Conservation (phyloP, 2,329 filamentous ascomycete genomes). For the Aureobasidium sp. region DNA sequence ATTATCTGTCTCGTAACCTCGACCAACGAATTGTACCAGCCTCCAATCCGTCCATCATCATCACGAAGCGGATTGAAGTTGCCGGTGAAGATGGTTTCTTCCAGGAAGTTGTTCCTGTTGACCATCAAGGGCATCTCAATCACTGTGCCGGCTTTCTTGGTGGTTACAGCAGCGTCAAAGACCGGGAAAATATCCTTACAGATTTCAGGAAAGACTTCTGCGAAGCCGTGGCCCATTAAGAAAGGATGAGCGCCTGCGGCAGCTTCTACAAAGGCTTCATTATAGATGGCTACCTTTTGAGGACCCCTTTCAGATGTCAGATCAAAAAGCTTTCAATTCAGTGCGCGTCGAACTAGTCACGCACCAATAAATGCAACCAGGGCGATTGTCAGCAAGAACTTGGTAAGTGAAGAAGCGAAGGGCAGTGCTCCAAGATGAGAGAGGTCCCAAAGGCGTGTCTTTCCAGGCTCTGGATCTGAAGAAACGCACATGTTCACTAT, state of each 20-base stretch:
- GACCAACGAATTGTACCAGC: conserved; percentile 18
- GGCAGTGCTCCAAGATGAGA: conserved; percentile 41
- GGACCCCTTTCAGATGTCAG: background rate
- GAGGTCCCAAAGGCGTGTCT: conserved; percentile 41
- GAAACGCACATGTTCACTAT: conserved; percentile 28
- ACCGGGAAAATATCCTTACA: conserved; percentile 14
- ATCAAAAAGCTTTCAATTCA: background rate
- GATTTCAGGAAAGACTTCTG: conserved; percentile 16
- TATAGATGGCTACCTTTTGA: conserved; percentile 15
- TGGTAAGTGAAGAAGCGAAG: conserved; percentile 43
- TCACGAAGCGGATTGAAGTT: conserved; percentile 17
- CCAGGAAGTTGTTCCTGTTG: conserved; percentile 14
- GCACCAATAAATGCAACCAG: conserved; percentile 22
- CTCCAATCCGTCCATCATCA: conserved; percentile 11
- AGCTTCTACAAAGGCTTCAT: conserved; percentile 15
- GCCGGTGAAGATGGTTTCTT: conserved; percentile 19
- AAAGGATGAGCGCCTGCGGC: conserved; percentile 9
- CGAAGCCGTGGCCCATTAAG: conserved; percentile 15
- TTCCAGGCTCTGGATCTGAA: conserved; percentile 43
- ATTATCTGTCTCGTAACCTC: conserved; percentile 19
- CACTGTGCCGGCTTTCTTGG: conserved; percentile 12
- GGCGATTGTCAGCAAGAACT: conserved; percentile 40
- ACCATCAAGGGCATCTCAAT: conserved; percentile 17
- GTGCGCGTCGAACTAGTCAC: background rate
- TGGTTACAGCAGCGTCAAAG: conserved; percentile 15